Evolutionary conservation across 768 basidiomycete species (phyloP).

Genomic region (Collybiopsis luxurians): DNA sequence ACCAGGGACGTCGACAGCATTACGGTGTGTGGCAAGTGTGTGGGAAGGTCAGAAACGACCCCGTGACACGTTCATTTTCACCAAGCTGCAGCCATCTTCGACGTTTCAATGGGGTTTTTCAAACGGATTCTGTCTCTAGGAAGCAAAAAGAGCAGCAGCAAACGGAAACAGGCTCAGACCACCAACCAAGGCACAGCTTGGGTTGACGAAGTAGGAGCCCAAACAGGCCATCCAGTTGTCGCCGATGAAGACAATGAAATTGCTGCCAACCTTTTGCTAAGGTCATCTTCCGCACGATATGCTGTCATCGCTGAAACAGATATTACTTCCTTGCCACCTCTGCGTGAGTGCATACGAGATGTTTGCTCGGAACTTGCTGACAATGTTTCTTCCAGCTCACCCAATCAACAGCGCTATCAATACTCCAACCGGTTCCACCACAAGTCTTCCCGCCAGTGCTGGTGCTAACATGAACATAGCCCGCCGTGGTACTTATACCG

Average conservation of each 20-base stretch:
- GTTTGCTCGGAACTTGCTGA: conserved; percentile 5
- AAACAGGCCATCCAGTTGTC: conserved; percentile 9
- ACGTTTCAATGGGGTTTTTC: conserved; percentile 57
- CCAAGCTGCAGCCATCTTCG: neutral
- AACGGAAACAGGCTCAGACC: conserved; percentile 21
- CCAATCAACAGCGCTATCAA: conserved; percentile 60
- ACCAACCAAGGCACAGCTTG: conserved; percentile 24
- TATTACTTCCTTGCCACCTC: conserved; percentile 57
- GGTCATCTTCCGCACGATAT: conserved; percentile 71
- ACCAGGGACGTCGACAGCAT: conserved; percentile 13
- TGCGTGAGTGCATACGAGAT: conserved; percentile 50
- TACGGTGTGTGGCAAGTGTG: neutral
- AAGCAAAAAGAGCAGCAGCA: conserved; percentile 62
- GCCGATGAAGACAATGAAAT: conserved; percentile 45
- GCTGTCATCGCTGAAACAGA: conserved; percentile 54
- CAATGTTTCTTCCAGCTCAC: conserved; percentile 42
- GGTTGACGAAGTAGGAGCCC: conserved; percentile 18
- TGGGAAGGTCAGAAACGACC: conserved; percentile 13
- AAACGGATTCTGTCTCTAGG: conserved; percentile 69
- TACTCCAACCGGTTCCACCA: conserved; percentile 46
- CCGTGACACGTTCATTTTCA: conserved; percentile 24
- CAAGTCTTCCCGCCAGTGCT: conserved; percentile 49
- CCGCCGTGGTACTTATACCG: conserved; percentile 63
- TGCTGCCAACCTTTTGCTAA: conserved; percentile 49
- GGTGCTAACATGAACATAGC: no score